These are phyloP conservation scores for Plasmodium relictum DNA, from an alignment of 169 alveolate species.

Conservation along the genomic window DNA sequence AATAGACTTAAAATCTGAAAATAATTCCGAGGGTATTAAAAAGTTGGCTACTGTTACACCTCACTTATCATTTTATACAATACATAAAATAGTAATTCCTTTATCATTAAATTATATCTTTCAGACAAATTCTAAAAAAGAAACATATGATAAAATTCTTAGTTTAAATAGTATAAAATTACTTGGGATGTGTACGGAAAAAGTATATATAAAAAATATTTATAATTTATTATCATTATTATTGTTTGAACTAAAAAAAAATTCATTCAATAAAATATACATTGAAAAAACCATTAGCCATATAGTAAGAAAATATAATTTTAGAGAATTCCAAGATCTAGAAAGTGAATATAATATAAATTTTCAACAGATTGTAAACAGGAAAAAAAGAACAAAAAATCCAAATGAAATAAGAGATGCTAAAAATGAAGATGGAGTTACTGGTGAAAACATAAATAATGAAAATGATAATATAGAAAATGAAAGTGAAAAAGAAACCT, in stretches of 20 bases:
- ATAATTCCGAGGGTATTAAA: conserved; percentile 50
- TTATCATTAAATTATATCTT: conserved; percentile 53
- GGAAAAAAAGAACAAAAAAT: background rate
- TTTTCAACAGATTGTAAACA: no score
- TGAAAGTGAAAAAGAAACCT: background rate
- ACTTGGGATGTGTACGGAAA: conserved; percentile 58
- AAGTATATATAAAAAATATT: conserved; percentile 36
- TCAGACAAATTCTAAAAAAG: conserved; percentile 54
- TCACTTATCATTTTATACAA: conserved; percentile 31
- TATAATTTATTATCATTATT: conserved; percentile 21
- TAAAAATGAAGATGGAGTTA: background rate
- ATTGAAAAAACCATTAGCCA: conserved; percentile 70
- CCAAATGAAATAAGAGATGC: background rate
- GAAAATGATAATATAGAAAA: background rate
- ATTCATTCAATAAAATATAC: conserved; percentile 56
- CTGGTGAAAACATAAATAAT: background rate
- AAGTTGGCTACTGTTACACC: conserved; percentile 35
- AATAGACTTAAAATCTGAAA: conserved; percentile 73
- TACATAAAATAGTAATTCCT: conserved; percentile 48
- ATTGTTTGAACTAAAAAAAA: conserved; percentile 52
- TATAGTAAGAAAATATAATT: conserved; percentile 40
- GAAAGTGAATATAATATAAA: background rate
- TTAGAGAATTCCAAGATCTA: conserved; percentile 35
- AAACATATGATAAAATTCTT: conserved; percentile 64
- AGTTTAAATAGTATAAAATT: conserved; percentile 43